A percentile compares a stretch with the other conserved stretches of the same genome.
These are phyloP conservation scores for Pinus taeda DNA, from an alignment of 75 land plant species.

Conservation along the genomic window DNA sequence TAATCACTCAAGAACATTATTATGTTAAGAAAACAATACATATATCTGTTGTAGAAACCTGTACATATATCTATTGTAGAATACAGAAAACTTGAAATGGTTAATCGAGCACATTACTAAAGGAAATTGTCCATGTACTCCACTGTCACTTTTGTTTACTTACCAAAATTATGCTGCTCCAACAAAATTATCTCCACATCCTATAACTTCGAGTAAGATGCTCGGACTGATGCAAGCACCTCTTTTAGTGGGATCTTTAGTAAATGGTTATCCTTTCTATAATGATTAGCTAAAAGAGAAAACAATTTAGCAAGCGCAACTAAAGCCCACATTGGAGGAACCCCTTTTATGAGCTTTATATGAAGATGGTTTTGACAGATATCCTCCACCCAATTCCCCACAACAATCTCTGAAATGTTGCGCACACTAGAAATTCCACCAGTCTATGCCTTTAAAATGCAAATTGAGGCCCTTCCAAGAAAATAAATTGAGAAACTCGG, in stretches of 20 bases:
- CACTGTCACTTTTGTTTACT: too few relatives aligned
- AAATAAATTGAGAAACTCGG: slow-evolving; percentile 81
- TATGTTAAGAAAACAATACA: too few relatives aligned
- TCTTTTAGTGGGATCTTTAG: slow-evolving; percentile 87
- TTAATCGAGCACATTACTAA: too few relatives aligned
- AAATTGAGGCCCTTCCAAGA: slow-evolving; percentile 97
- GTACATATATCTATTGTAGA: too few relatives aligned
- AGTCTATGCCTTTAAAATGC: slow-evolving; percentile 73
- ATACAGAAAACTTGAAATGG: too few relatives aligned
- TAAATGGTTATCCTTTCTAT: slow-evolving; percentile 68
- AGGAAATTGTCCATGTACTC: too few relatives aligned
- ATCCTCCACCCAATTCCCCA: slow-evolving; percentile 96
- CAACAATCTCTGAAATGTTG: slow-evolving; percentile 63
- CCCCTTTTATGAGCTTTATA: slow-evolving; percentile 77
- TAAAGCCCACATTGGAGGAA: slow-evolving; percentile 70
- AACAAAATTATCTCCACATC: too few relatives aligned
- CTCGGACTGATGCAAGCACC: too few relatives aligned
- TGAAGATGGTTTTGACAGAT: slow-evolving; percentile 84
- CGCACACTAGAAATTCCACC: slow-evolving; percentile 85
- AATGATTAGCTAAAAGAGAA: slow-evolving; percentile 76
- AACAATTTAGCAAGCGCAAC: slow-evolving; percentile 82
- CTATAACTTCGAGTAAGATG: too few relatives aligned
- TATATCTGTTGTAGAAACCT: too few relatives aligned
- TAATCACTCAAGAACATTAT: too few relatives aligned
- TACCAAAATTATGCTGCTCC: too few relatives aligned